Evolutionary conservation across 2,329 filamentous ascomycete genomes (phyloP).

Genomic region (Ophiostoma ulmi): DNA sequence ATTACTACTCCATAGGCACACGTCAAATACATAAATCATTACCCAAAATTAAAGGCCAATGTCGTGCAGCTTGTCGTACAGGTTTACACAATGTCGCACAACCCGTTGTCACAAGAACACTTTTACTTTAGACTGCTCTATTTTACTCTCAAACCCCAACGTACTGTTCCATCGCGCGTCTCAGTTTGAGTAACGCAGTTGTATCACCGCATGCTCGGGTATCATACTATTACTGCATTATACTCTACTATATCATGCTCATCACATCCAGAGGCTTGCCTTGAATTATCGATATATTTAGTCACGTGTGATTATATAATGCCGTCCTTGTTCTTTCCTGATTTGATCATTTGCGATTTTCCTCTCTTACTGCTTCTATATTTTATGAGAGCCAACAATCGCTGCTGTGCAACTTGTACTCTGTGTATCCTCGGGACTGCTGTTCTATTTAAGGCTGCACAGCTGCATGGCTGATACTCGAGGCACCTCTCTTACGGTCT

Average conservation of each 20-base stretch:
- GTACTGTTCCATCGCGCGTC: background rate
- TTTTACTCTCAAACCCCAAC: too few relatives aligned
- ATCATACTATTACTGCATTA: background rate
- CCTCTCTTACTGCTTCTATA: too few relatives aligned
- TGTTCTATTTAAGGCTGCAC: background rate
- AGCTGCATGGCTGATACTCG: background rate
- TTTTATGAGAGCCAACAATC: too few relatives aligned
- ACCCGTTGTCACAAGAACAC: constrained; percentile 12
- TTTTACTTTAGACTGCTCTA: background rate
- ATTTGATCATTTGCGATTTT: background rate
- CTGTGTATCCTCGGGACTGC: background rate
- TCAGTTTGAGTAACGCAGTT: background rate
- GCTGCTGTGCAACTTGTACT: background rate
- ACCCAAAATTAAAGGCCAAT: too few relatives aligned
- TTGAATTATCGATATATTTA: background rate
- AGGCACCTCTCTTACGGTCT: background rate
- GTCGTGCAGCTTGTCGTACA: background rate
- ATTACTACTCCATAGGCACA: background rate
- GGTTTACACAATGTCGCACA: constrained; percentile 3
- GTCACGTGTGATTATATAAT: background rate
- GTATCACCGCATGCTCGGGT: background rate
- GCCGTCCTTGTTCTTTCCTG: background rate
- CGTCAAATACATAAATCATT: background rate
- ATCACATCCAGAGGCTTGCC: too few relatives aligned
- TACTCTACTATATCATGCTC: background rate